Evolutionary conservation across 768 basidiomycete species (phyloP).

Genomic region (Gyrodon lividus): DNA sequence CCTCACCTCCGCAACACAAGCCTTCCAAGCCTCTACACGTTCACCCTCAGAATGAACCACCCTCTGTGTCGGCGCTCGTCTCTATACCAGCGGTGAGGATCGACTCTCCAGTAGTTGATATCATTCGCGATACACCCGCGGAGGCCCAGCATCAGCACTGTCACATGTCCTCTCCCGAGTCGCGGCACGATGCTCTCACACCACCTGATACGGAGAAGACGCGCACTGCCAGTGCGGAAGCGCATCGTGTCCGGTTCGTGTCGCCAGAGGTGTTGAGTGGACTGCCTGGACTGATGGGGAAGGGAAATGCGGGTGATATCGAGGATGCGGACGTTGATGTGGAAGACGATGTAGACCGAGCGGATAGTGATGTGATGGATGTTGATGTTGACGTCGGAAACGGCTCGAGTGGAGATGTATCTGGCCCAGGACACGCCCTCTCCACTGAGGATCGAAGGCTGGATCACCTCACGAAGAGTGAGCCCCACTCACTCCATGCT

Average conservation of each 20-base stretch:
- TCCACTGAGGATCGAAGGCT: not conserved
- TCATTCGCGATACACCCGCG: conserved; percentile 24
- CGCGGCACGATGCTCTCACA: not conserved
- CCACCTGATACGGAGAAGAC: conserved; percentile 11
- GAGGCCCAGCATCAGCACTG: conserved; percentile 21
- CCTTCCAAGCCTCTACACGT: conserved; percentile 30
- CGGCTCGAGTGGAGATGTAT: not conserved
- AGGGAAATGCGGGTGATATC: not conserved
- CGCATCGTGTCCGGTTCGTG: conserved; percentile 27
- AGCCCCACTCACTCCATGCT: not conserved
- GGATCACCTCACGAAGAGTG: not conserved
- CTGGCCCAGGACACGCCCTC: not conserved
- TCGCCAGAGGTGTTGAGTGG: conserved; percentile 30
- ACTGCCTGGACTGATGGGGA: conserved; percentile 12
- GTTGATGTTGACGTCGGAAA: conserved; percentile 14
- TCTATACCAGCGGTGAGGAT: conserved; percentile 9
- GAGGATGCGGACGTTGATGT: not conserved
- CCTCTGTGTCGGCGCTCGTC: conserved; percentile 1
- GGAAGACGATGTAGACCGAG: not conserved
- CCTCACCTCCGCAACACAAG: conserved; percentile 13
- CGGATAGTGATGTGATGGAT: conserved; percentile 21
- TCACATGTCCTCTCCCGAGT: conserved; percentile 15
- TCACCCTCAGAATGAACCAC: conserved; percentile 22
- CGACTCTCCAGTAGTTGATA: conserved; percentile 4
- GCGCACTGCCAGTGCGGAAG: conserved; percentile 7